Evolutionary conservation across 495 filamentous ascomycete genomes (phyloP).

Genomic region (Tetracladium setigerum): DNA sequence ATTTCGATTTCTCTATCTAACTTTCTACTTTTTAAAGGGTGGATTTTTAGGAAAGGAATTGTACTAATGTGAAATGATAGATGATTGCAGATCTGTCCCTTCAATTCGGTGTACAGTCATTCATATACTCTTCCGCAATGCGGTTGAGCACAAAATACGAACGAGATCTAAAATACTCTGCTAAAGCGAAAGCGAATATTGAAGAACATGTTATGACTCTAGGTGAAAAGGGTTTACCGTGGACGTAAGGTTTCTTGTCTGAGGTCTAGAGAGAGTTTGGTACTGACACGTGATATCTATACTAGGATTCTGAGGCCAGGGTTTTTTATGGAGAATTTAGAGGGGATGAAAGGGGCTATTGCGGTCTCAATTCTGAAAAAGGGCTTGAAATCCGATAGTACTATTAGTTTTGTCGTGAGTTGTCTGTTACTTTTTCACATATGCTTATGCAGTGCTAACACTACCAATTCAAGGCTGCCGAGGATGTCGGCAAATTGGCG

Average conservation of each 20-base stretch:
- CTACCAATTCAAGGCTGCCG: conserved; percentile 16
- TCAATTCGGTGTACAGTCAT: conserved; percentile 21
- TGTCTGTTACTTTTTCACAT: not conserved
- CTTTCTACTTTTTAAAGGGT: not conserved
- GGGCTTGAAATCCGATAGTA: conserved; percentile 25
- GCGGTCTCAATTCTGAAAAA: conserved; percentile 16
- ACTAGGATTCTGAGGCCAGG: conserved; percentile 31
- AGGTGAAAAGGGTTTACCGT: conserved; percentile 21
- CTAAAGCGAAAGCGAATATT: conserved; percentile 19
- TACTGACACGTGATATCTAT: not conserved
- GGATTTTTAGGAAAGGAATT: not conserved
- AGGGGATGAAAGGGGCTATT: conserved; percentile 21
- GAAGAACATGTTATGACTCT: conserved; percentile 21
- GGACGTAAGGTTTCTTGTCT: conserved; percentile 22
- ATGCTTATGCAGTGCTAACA: not conserved
- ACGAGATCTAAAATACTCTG: conserved; percentile 11
- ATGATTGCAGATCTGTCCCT: conserved; percentile 23
- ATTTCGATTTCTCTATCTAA: not conserved
- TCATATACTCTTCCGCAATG: conserved; percentile 25
- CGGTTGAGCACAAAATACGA: conserved; percentile 13
- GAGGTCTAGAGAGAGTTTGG: conserved; percentile 6
- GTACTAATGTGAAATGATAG: not conserved
- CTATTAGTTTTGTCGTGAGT: conserved; percentile 23
- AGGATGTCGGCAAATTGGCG: conserved; percentile 32
- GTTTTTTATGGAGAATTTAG: conserved; percentile 36